Evolutionary conservation across 257 asterid genomes (phyloP).

Genomic region (Plantago ovata): DNA sequence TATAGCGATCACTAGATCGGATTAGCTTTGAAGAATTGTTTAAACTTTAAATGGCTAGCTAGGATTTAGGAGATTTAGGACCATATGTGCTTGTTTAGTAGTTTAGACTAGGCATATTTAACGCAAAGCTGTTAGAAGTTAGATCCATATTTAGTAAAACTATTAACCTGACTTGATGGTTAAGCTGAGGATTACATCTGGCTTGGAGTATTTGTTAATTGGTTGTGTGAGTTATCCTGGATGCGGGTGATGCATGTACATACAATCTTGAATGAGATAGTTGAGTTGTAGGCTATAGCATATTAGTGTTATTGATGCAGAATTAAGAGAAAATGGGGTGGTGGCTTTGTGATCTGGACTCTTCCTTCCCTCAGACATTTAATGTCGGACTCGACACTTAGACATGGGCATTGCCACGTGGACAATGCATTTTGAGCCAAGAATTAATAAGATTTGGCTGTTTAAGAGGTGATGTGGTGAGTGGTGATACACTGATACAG

Average conservation of each 20-base stretch:
- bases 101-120: neutral
- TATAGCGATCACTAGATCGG: neutral
- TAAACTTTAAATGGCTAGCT: neutral
- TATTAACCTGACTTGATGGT: neutral
- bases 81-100: neutral
- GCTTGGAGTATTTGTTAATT: neutral
- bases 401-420: no score
- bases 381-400: no score
- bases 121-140: neutral
- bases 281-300: neutral
- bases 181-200: neutral
- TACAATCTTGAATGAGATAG: neutral
- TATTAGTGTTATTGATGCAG: neutral
- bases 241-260: neutral
- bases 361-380: no score
- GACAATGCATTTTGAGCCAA: no score
- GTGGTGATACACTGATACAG: no score
- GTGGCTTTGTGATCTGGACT: no score
- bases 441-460: no score
- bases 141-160: neutral
- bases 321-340: no score
- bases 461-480: no score
- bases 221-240: neutral
- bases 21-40: neutral
- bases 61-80: neutral